Conservation (phyloP, 176 grass and related monocot species). For the Avena sativa region DNA sequence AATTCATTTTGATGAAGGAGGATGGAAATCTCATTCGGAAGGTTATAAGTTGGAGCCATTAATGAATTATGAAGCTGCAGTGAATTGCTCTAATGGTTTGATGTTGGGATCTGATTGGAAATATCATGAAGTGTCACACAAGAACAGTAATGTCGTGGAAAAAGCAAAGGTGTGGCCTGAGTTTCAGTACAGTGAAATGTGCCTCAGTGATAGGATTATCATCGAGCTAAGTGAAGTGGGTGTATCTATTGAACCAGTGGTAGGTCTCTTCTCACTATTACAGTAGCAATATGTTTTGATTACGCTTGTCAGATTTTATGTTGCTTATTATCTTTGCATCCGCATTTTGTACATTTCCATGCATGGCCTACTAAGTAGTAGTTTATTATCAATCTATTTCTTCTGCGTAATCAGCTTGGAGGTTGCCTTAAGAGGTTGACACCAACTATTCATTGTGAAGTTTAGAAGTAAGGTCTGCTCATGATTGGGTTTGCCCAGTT, state of each 20-base stretch:
- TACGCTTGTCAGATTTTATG: neutral
- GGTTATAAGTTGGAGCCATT: conserved; percentile 55
- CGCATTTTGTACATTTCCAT: conserved; percentile 40
- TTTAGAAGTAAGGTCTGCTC: neutral
- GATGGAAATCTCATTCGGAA: conserved; percentile 55
- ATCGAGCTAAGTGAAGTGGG: conserved; percentile 79
- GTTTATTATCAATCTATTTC: conserved; percentile 1
- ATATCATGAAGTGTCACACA: conserved; percentile 56
- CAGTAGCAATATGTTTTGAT: conserved; percentile 32
- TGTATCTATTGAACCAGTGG: conserved; percentile 72
- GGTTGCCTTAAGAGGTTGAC: conserved; percentile 15
- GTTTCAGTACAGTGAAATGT: conserved; percentile 75
- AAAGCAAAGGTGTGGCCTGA: conserved; percentile 62
- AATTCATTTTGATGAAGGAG: conserved; percentile 61
- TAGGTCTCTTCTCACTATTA: conserved; percentile 43
- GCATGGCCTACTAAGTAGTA: neutral
- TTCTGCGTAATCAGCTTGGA: conserved; percentile 26
- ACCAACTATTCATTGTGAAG: conserved; percentile 17
- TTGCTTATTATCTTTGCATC: neutral
- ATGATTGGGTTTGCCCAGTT: neutral
- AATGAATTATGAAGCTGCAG: conserved; percentile 52
- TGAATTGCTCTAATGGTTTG: conserved; percentile 57
- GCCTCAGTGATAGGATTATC: conserved; percentile 75
- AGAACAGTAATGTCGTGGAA: conserved; percentile 45
- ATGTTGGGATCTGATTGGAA: conserved; percentile 62